Evolutionary conservation across 2,329 filamentous ascomycete genomes (phyloP).

Genomic region (Pseudocercospora fuligena): DNA sequence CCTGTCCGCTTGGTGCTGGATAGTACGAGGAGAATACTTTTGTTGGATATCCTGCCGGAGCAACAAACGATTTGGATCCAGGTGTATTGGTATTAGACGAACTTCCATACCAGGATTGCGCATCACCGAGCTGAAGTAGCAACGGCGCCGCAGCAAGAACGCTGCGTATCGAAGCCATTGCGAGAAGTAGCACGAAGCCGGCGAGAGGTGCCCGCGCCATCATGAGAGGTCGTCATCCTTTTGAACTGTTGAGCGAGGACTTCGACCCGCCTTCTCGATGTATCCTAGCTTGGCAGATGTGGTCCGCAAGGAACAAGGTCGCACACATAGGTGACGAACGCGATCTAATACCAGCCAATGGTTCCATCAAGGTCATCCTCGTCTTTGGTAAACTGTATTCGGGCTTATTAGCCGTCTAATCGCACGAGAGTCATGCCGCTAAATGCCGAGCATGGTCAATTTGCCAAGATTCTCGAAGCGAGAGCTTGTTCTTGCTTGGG

Average conservation of each 20-base stretch:
- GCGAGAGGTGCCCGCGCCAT: background rate
- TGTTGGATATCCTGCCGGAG: conserved; percentile 56
- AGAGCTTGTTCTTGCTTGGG: background rate
- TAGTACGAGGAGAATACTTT: conserved; percentile 58
- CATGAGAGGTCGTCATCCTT: conserved; percentile 11
- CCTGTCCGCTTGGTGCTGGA: conserved; percentile 49
- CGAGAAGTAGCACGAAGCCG: conserved; percentile 9
- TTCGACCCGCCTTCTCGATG: conserved; percentile 1
- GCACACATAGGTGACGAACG: background rate
- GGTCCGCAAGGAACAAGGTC: background rate
- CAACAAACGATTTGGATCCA: conserved; percentile 42
- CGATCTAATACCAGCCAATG: conserved; percentile 8
- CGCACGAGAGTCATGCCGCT: background rate
- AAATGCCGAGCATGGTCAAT: background rate
- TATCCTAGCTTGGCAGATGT: conserved; percentile 11
- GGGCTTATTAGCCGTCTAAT: background rate
- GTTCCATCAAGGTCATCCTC: conserved; percentile 12
- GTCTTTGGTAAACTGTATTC: background rate
- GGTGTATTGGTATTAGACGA: conserved; percentile 7
- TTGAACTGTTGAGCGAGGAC: conserved; percentile 7
- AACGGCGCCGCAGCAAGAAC: conserved; percentile 22
- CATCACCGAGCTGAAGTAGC: conserved; percentile 23
- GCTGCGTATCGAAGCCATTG: conserved; percentile 18
- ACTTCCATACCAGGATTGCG: conserved; percentile 19
- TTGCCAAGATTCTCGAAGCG: background rate